phyloP scores from a whole-genome alignment of 176 grass and related monocot genomes.

The Eragrostis curvula region DNA sequence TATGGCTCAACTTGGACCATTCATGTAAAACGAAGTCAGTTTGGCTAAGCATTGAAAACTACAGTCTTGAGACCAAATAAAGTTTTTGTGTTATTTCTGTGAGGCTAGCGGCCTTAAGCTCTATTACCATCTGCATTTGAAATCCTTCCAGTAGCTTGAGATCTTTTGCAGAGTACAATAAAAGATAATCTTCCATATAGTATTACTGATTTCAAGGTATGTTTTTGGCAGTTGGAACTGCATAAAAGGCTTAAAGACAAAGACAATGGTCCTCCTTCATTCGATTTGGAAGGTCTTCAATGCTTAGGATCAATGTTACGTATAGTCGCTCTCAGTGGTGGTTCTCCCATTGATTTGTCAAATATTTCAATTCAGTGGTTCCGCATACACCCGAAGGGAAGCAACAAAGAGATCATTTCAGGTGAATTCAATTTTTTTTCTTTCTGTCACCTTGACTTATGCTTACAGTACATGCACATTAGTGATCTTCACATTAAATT shows the following conservation, averaged over 20 bases:
- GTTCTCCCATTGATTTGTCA: constrained; percentile 56
- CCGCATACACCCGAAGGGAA: constrained; percentile 69
- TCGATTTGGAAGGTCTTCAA: constrained; percentile 77
- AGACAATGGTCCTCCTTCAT: constrained; percentile 40
- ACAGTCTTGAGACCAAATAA: not conserved
- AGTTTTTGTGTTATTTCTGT: too few relatives aligned
- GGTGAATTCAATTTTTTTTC: constrained; percentile 41
- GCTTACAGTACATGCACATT: not conserved
- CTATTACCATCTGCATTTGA: constrained; percentile 3
- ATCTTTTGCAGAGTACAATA: constrained; percentile 25
- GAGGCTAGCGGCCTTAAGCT: not conserved
- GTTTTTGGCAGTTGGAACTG: constrained; percentile 55
- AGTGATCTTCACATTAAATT: constrained; percentile 29
- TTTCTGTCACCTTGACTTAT: not conserved
- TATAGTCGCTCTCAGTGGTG: constrained; percentile 50
- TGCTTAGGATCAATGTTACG: constrained; percentile 78
- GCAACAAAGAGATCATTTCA: constrained; percentile 88
- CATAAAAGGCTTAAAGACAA: constrained; percentile 57
- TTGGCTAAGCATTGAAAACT: not conserved
- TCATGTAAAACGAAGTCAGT: not conserved
- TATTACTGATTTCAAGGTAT: constrained; percentile 25
- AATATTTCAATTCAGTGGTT: constrained; percentile 82
- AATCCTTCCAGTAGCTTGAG: not conserved
- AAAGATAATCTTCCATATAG: not conserved
- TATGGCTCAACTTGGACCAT: constrained; percentile 21